phyloP scores from a whole-genome alignment of 2,329 filamentous ascomycete genomes.

The Seiridium cupressi region DNA sequence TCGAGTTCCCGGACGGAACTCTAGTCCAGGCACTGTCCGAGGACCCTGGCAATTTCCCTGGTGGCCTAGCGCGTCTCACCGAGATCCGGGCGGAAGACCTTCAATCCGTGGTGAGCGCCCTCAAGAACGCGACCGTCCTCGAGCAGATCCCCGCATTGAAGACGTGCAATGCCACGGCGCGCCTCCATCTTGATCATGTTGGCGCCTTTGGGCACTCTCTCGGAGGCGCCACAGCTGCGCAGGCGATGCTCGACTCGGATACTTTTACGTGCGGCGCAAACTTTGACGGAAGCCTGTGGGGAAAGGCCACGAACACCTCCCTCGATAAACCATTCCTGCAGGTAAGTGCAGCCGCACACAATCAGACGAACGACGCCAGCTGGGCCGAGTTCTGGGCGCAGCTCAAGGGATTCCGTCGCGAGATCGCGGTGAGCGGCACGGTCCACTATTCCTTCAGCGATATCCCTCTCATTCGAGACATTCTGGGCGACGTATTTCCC shows the following conservation, averaged over 20 bases:
- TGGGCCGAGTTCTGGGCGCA: conserved; percentile 13
- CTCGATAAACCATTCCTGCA: conserved; percentile 16
- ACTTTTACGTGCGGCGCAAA: not conserved
- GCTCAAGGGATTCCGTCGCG: conserved; percentile 15
- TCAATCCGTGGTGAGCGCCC: not conserved
- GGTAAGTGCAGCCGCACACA: conserved; percentile 11
- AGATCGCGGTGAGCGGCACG: conserved; percentile 12
- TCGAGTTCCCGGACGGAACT: conserved; percentile 41
- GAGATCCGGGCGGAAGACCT: not conserved
- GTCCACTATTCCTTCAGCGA: not conserved
- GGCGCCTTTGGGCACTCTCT: conserved; percentile 38
- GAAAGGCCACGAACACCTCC: not conserved
- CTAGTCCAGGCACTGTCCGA: not conserved
- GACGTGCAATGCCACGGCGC: conserved; percentile 19
- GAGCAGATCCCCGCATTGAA: not conserved
- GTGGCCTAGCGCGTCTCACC: not conserved
- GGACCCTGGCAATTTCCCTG: not conserved
- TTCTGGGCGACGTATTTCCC: not conserved
- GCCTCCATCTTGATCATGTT: conserved; percentile 24
- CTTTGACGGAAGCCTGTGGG: not conserved
- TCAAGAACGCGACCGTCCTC: not conserved
- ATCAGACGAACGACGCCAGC: conserved; percentile 8
- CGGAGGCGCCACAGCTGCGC: conserved; percentile 35
- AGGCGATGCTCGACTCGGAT: conserved; percentile 19
- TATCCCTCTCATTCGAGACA: not conserved